phyloP scores from a whole-genome alignment of 495 filamentous ascomycete genomes.

The Letharia lupina region DNA sequence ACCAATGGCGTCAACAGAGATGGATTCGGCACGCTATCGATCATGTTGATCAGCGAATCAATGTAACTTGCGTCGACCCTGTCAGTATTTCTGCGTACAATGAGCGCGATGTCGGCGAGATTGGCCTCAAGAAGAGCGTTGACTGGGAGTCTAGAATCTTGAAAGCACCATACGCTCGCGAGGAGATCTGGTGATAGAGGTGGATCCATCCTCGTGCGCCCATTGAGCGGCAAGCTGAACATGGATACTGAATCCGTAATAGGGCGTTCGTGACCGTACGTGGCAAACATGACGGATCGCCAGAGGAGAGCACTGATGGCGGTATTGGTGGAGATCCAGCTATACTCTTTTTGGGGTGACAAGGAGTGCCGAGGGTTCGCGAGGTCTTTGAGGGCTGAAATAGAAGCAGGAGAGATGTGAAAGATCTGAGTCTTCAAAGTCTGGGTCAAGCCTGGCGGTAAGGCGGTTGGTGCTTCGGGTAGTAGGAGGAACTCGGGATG shows the following conservation, averaged over 20 bases:
- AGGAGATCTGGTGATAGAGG: background rate
- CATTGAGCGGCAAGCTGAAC: background rate
- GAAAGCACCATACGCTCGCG: background rate
- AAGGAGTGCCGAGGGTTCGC: background rate
- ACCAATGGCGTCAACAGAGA: background rate
- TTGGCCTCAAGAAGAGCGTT: background rate
- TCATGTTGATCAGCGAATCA: background rate
- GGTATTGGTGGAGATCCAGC: background rate
- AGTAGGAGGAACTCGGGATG: background rate
- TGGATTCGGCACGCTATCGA: background rate
- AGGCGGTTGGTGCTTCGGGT: background rate
- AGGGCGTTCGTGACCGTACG: background rate
- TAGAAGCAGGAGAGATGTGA: background rate
- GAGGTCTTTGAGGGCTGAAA: background rate
- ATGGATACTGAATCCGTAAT: background rate
- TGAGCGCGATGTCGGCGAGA: background rate
- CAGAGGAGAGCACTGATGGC: background rate
- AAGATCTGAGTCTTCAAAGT: background rate
- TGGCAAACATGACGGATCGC: background rate
- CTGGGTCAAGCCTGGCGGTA: background rate
- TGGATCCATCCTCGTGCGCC: background rate
- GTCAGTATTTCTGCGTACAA: background rate
- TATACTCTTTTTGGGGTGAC: background rate
- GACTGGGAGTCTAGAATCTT: background rate
- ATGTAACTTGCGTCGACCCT: background rate